A percentile compares a stretch with the other conserved stretches of the same genome.
Evolutionary conservation across 371 early-diverging fungal genomes (phyloP).

Genomic region (Rhizoclosmatium hyalinum): DNA sequence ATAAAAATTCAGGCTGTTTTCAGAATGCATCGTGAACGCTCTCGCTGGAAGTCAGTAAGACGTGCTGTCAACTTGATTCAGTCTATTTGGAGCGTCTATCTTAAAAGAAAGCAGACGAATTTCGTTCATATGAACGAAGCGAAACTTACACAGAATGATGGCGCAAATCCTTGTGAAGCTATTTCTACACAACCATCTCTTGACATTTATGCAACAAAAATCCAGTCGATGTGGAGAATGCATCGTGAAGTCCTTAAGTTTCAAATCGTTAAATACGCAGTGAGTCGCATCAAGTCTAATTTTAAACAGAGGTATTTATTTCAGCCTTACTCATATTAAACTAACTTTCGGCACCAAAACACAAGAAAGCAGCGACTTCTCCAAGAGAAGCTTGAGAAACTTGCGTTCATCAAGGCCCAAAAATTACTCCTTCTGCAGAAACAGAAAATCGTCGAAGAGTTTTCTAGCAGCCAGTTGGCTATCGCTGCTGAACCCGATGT

Average conservation of each 20-base stretch:
- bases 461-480: background rate
- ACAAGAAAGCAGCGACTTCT: background rate
- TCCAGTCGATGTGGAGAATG: background rate
- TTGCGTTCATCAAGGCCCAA: slow-evolving; percentile 2
- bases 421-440: background rate
- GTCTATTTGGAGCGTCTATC: background rate
- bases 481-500: background rate
- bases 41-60: background rate
- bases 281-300: background rate
- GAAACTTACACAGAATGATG: too few species aligned
- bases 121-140: background rate
- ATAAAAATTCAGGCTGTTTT: slow-evolving; percentile 5
- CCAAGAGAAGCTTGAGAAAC: slow-evolving; percentile 5
- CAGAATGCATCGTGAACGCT: slow-evolving; percentile 7
- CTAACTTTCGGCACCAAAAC: background rate
- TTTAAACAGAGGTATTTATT: slow-evolving; percentile 8
- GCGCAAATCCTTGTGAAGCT: too few species aligned
- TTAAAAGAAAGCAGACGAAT: too few species aligned
- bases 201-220: background rate
- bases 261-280: background rate
- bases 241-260: background rate
- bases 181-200: too few species aligned
- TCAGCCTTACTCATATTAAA: background rate
- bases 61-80: slow-evolving; percentile 6
- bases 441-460: background rate